Evolutionary conservation across 2,329 filamentous ascomycete genomes (phyloP).

Genomic region (Akanthomyces uredinophilus): DNA sequence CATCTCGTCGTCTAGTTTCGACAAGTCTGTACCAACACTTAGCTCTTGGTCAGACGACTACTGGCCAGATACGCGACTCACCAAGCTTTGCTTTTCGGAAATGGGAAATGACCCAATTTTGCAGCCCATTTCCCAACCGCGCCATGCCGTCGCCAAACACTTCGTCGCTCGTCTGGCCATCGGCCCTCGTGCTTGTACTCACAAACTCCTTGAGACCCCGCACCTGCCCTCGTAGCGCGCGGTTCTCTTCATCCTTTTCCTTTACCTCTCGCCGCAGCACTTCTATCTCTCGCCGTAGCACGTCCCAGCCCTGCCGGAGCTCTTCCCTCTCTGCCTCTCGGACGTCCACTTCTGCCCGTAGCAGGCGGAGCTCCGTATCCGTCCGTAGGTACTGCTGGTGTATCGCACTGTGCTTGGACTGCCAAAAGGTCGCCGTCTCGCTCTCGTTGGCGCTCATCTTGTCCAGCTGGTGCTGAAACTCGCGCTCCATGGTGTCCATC

Average conservation of each 20-base stretch:
- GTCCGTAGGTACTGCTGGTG: constrained; percentile 48
- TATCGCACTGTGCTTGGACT: constrained; percentile 47
- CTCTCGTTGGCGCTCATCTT: constrained; percentile 48
- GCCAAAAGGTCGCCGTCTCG: constrained; percentile 54
- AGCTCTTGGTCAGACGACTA: neutral
- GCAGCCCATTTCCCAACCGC: constrained; percentile 59
- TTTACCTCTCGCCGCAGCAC: constrained; percentile 40
- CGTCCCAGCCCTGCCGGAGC: constrained; percentile 45
- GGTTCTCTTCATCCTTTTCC: constrained; percentile 52
- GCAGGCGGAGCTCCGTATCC: constrained; percentile 48
- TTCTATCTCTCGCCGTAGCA: constrained; percentile 40
- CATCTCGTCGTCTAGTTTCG: constrained; percentile 35
- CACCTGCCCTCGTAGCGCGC: constrained; percentile 53
- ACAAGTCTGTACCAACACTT: constrained; percentile 35
- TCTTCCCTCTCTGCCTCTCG: constrained; percentile 44
- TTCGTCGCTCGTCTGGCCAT: constrained; percentile 60
- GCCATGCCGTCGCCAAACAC: constrained; percentile 59
- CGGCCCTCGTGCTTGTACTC: constrained; percentile 58
- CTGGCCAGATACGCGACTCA: constrained; percentile 23
- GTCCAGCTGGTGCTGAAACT: constrained; percentile 50
- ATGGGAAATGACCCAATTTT: constrained; percentile 70
- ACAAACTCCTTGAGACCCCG: constrained; percentile 67
- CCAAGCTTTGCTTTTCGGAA: constrained; percentile 59
- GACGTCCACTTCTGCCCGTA: constrained; percentile 45
- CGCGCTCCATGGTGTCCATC: constrained; percentile 45